These are phyloP conservation scores for Solanum clarkiae DNA, from an alignment of 257 asterid genomes.

Conservation along the genomic window DNA sequence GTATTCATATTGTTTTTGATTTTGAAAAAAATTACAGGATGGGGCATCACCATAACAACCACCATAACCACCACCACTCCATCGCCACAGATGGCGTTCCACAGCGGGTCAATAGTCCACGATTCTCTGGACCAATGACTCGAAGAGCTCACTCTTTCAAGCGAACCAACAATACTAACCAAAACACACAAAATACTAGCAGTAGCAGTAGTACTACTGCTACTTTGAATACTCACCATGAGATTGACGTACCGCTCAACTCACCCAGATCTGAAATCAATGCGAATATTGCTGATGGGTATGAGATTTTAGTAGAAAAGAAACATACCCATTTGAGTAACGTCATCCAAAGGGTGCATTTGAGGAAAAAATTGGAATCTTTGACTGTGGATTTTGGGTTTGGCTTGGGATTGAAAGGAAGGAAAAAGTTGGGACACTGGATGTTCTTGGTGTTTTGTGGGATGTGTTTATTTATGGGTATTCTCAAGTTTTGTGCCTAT, in stretches of 20 bases:
- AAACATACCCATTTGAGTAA: conserved; percentile 52
- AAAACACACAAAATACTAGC: conserved; percentile 12
- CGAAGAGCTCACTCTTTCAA: conserved; percentile 81
- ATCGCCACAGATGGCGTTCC: conserved; percentile 54
- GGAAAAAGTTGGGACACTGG: conserved; percentile 65
- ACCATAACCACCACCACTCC: conserved; percentile 37
- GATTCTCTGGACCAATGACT: conserved; percentile 88
- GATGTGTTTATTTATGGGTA: conserved; percentile 62
- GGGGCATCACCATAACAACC: conserved; percentile 76
- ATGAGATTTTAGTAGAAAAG: conserved; percentile 29
- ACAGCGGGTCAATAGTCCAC: conserved; percentile 84
- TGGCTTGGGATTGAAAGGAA: conserved; percentile 64
- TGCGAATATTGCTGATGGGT: conserved; percentile 25
- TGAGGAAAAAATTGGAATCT: conserved; percentile 63
- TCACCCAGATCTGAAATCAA: conserved; percentile 83
- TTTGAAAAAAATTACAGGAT: conserved; percentile 4
- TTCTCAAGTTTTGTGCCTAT: conserved; percentile 74
- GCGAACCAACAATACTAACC: conserved; percentile 27
- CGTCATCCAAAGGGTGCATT: conserved; percentile 54
- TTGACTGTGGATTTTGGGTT: conserved; percentile 58
- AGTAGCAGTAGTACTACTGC: not conserved
- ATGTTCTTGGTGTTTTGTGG: conserved; percentile 81
- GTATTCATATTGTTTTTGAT: not conserved
- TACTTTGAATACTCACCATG: conserved; percentile 24
- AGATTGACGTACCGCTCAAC: conserved; percentile 64